These are phyloP conservation scores for Geotrichum carabidarum DNA, from an alignment of 1,139 yeast genomes.

Conservation along the genomic window DNA sequence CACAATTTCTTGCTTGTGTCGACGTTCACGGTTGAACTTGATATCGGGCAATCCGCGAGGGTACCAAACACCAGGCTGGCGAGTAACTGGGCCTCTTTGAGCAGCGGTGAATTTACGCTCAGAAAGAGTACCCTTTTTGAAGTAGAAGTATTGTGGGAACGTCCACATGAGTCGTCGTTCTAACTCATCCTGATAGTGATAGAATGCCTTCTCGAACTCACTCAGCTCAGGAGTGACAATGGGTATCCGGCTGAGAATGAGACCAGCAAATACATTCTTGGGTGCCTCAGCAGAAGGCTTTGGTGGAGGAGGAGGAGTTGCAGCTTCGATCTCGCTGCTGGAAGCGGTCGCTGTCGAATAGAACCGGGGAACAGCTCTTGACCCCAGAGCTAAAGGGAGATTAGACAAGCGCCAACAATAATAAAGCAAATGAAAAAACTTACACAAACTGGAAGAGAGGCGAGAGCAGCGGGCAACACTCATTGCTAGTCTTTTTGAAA, in stretches of 20 bases:
- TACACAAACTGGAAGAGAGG: slow-evolving; percentile 12
- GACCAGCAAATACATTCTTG: slow-evolving; percentile 33
- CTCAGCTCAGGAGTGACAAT: slow-evolving; percentile 72
- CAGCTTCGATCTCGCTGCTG: slow-evolving; percentile 1
- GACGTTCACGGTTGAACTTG: slow-evolving; percentile 82
- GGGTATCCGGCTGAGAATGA: slow-evolving; percentile 76
- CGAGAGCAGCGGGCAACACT: slow-evolving; percentile 16
- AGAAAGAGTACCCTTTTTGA: slow-evolving; percentile 81
- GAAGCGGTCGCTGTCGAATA: slow-evolving; percentile 14
- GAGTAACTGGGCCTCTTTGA: slow-evolving; percentile 68
- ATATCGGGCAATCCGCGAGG: slow-evolving; percentile 83
- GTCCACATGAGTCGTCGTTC: slow-evolving; percentile 96
- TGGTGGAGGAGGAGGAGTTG: slow-evolving; percentile 11
- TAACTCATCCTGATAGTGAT: slow-evolving; percentile 76
- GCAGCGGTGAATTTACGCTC: slow-evolving; percentile 75
- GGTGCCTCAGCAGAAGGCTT: slow-evolving; percentile 13
- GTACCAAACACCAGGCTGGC: slow-evolving; percentile 70
- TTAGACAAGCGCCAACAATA: slow-evolving; percentile 1
- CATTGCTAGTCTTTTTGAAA: slow-evolving; percentile 1
- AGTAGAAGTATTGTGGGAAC: slow-evolving; percentile 89
- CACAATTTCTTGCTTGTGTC: slow-evolving; percentile 67
- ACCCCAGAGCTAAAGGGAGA: slow-evolving; percentile 4
- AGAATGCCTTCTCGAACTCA: slow-evolving; percentile 69
- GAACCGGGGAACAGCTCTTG: slow-evolving; percentile 14
- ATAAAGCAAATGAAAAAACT: not conserved